Evolutionary conservation across 2,329 filamentous ascomycete genomes (phyloP), one percentile per base, ranked within the genome.

Genomic region (Epichloe festucae): DNA sequence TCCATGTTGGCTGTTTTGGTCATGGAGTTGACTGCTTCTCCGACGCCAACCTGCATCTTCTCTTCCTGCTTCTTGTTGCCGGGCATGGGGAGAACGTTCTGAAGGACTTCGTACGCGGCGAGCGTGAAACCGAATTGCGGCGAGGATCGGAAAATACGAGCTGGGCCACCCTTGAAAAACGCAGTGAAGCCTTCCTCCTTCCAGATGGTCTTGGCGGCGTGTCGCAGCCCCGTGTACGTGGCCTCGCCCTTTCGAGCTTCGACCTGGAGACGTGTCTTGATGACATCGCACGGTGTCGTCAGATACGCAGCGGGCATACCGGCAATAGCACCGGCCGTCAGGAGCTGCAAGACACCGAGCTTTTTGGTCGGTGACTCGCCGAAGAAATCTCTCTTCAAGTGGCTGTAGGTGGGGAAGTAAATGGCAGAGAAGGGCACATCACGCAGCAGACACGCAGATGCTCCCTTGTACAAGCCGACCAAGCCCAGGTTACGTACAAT

Each of bases 61-160:
- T 73, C 69, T 52, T 77, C 69, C 43, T 79, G 66, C 55, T 72
- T 70, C 42, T 71, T 72, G 51, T 87, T 72, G 50, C 87, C 88
- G 2, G 89, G 89, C 62, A 69, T 66, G 5, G 93, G 93, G 44
- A 97, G 71, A 43, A 82, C 50, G 55, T 75, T 86, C 71, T 96
- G 89, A 48, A 98, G 74, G 39, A 98, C 77, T 70, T 98, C 93
- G 69, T 97, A 98, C 43, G 87, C 87, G 3, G 93, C 93, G 23
- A 98, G 81, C 0, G 93, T 98, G 75, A 97, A 97, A 57, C 93
- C 93, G 67, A 98, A 98, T 66, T 98, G 93, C 15, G 93, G 93
- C 12, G 89, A 96, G 0, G 89, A 96, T 63, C 93, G 85, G 66
- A 97, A 71, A 63, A 98, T 94, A 74, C 93, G 88, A 8, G 93